Conservation (phyloP, 1,284 basidiomycete species). For the Fomitopsis betulina region DNA sequence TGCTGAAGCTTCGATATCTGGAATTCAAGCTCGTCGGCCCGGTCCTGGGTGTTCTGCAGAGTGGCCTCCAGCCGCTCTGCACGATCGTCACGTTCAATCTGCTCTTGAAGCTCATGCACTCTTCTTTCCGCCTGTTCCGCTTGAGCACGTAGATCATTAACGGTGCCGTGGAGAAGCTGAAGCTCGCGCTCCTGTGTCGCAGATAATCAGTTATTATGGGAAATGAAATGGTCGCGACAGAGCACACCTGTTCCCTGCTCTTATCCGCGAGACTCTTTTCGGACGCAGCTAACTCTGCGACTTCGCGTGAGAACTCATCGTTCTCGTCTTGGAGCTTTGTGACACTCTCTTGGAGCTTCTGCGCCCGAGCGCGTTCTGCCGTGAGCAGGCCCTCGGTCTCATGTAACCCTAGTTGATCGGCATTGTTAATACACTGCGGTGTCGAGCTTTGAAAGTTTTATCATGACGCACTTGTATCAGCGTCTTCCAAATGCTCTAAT, state of each 20-base stretch:
- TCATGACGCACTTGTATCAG: constrained; percentile 29
- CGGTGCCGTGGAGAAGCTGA: constrained; percentile 49
- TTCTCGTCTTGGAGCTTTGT: constrained; percentile 37
- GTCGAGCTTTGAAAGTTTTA: not conserved
- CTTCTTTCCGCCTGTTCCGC: constrained; percentile 50
- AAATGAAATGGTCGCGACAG: not conserved
- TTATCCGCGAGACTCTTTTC: constrained; percentile 56
- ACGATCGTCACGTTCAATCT: constrained; percentile 76
- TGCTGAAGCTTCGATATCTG: constrained; percentile 74
- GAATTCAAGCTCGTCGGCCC: constrained; percentile 76
- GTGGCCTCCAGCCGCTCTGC: constrained; percentile 67
- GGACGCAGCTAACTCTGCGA: constrained; percentile 38
- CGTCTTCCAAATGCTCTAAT: constrained; percentile 29
- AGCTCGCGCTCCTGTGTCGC: constrained; percentile 61
- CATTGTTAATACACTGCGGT: not conserved
- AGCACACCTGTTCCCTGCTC: constrained; percentile 55
- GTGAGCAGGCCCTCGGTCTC: constrained; percentile 40
- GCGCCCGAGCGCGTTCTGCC: constrained; percentile 37
- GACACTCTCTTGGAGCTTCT: constrained; percentile 38
- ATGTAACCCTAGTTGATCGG: constrained; percentile 37
- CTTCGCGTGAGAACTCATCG: constrained; percentile 26
- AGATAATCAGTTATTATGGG: not conserved
- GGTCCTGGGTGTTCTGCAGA: constrained; percentile 72
- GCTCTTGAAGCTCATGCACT: constrained; percentile 70
- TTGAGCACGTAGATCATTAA: constrained; percentile 50